Evolutionary conservation across 208 protist genomes (phyloP), one percentile per base, ranked within the genome.

Genomic region (Acanthamoeba lenticulata): DNA sequence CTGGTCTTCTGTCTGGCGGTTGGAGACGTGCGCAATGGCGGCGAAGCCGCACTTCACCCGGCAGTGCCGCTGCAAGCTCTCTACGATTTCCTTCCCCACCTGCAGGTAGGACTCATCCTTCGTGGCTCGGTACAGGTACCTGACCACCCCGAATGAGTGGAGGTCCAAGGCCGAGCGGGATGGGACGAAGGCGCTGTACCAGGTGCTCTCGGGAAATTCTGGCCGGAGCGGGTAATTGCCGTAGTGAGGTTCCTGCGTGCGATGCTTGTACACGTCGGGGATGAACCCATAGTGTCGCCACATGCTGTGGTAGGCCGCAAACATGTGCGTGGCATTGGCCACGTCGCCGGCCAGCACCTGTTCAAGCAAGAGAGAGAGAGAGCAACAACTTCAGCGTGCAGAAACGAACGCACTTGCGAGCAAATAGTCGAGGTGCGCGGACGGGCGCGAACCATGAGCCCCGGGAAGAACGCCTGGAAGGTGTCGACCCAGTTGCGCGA

Each of bases 201-300:
- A 93, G 5, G 88, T 93, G 27, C 95, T 97, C 95, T 99, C 98
- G 19, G 96, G 83, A 93, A 98, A 95, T 95, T 99, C 98, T 21
- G 98, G 98, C 65, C 98, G 97, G 2, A 98, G 92, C n/a, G 96
- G 97, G 92, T 98, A 99, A 27, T 79, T 79, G 32, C 49, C 45
- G 55, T 94, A 60, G 38, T 65, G 86, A 15, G 24, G n/a, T 17
- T 40, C 32, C 13, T 55, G 34, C 21, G 36, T 27, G 86, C 7
- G 21, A 52, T 95, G 47, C 60, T 96, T 94, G 60, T 95, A 98
- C n/a, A 69, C 94, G 86, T 99, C 98, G 9, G 98, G 97, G 7
- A 98, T 55, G 5, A 95, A 95, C 1, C 98, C 98, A 96, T 96
- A 97, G 44, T 94, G 93, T 65, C 95, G 90, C 95, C 97, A 98